Evolutionary conservation across 2,329 filamentous ascomycete genomes (phyloP).

Genomic region (Colletotrichum sp.): DNA sequence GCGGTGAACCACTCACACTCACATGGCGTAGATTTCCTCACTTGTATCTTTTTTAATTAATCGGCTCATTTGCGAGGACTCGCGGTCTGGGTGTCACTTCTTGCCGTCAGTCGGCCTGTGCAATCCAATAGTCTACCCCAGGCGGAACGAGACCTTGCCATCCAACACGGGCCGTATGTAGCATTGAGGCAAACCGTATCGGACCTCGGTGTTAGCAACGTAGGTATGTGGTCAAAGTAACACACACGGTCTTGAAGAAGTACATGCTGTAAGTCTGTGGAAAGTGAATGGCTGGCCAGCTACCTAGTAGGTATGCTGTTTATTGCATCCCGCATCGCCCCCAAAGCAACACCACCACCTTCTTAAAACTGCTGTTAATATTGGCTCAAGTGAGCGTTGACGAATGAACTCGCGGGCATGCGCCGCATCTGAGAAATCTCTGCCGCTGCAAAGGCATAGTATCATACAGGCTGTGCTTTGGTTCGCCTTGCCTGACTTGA

Average conservation of each 20-base stretch:
- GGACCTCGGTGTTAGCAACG: neutral
- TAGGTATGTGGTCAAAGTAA: neutral
- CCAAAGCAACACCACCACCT: neutral
- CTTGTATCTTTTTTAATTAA: neutral
- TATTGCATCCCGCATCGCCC: neutral
- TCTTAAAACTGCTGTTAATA: neutral
- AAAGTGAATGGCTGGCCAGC: neutral
- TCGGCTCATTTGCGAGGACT: neutral
- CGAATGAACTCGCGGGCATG: neutral
- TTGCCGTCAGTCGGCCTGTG: neutral
- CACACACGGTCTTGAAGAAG: neutral
- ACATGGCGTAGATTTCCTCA: neutral
- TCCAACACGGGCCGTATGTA: neutral
- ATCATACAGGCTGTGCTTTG: neutral
- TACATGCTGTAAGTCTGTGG: neutral
- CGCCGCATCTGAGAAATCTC: neutral
- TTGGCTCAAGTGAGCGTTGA: neutral
- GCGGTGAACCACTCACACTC: neutral
- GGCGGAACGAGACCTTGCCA: neutral
- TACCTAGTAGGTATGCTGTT: neutral
- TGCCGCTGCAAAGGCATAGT: neutral
- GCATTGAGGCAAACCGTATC: neutral
- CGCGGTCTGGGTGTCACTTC: neutral
- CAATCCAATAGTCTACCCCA: neutral
- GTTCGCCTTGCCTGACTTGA: neutral